phyloP scores from a whole-genome alignment of 306 rosid genomes.

The Lathyrus tuberosus region DNA sequence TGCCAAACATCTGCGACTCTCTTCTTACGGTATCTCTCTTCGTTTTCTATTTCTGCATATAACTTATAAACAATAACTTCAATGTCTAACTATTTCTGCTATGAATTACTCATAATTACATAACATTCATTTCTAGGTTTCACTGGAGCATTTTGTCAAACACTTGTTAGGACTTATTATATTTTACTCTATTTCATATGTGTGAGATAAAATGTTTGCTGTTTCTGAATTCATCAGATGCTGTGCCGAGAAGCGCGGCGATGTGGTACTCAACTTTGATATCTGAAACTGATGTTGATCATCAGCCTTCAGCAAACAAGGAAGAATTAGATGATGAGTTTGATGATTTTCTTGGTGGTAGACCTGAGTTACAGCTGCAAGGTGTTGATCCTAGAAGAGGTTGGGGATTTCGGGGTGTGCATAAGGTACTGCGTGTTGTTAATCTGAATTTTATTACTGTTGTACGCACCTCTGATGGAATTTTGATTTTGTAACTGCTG shows the following conservation, averaged over 20 bases:
- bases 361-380: constrained; percentile 56
- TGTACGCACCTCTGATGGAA: not conserved
- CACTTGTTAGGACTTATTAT: constrained; percentile 1
- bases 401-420: constrained; percentile 95
- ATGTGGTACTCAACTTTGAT: constrained; percentile 52
- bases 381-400: constrained; percentile 88
- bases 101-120: not conserved
- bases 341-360: constrained; percentile 55
- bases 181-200: not conserved
- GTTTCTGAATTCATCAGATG: constrained; percentile 43
- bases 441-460: not conserved
- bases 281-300: constrained; percentile 42
- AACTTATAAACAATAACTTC: not conserved
- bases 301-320: constrained; percentile 34
- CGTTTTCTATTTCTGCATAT: not conserved
- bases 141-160: constrained; percentile 19
- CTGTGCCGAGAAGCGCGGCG: constrained; percentile 46
- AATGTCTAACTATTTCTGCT: not conserved
- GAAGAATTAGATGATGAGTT: constrained; percentile 43
- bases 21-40: constrained; percentile 55
- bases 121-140: not conserved
- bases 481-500: constrained; percentile 27
- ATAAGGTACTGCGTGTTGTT: constrained; percentile 65
- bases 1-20: constrained; percentile 51
- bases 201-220: constrained; percentile 4